phyloP scores from a whole-genome alignment of 2,329 filamentous ascomycete genomes.

The Trichoderma guizhouense region DNA sequence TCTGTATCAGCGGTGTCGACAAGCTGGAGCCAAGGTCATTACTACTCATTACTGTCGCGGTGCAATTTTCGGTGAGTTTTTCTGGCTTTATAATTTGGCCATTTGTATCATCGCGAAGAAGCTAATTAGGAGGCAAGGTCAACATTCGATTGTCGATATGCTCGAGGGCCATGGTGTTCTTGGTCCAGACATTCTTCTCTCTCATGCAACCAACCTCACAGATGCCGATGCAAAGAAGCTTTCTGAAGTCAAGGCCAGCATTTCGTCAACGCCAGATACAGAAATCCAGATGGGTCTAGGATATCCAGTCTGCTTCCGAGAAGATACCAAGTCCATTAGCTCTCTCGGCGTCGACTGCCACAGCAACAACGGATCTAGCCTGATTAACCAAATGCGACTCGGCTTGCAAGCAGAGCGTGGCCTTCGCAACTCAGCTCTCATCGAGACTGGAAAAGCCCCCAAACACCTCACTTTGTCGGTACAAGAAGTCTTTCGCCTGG shows the following conservation, averaged over 20 bases:
- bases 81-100: not conserved
- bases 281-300: constrained; percentile 48
- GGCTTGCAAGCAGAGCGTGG: constrained; percentile 21
- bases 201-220: constrained; percentile 30
- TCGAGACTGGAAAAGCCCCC: not conserved
- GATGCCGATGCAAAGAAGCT: constrained; percentile 35
- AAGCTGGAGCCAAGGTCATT: constrained; percentile 37
- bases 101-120: not conserved
- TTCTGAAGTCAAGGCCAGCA: constrained; percentile 31
- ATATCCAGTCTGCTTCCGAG: constrained; percentile 23
- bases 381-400: constrained; percentile 21
- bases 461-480: constrained; percentile 20
- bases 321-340: constrained; percentile 17
- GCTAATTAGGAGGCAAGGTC: not conserved
- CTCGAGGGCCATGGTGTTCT: constrained; percentile 9
- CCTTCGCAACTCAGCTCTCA: constrained; percentile 19
- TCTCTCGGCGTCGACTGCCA: constrained; percentile 25
- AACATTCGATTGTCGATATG: not conserved
- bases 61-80: not conserved
- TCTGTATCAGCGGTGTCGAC: constrained; percentile 37
- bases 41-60: constrained; percentile 28
- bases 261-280: constrained; percentile 47
- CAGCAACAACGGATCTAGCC: constrained; percentile 21
- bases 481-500: constrained; percentile 47
- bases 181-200: constrained; percentile 21